phyloP scores from a whole-genome alignment of 306 rosid species.

The Trichosanthes cucumerina region DNA sequence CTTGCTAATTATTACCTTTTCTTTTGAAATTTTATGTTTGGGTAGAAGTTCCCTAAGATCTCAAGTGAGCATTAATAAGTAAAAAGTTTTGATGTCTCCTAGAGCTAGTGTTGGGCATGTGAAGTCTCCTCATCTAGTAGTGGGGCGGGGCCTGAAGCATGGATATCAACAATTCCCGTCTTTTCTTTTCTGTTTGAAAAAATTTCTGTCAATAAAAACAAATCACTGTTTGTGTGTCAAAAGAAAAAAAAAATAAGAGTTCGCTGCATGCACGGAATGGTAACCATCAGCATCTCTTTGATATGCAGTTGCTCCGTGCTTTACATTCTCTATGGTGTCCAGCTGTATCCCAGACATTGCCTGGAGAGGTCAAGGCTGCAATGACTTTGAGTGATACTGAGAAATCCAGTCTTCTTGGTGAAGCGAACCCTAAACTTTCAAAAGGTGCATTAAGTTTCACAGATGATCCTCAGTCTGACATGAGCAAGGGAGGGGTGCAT shows the following conservation, averaged over 20 bases:
- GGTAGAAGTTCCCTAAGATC: background rate
- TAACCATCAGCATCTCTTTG: constrained; percentile 11
- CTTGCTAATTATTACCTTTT: background rate
- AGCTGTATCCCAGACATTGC: constrained; percentile 52
- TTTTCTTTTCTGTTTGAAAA: background rate
- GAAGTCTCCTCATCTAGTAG: background rate
- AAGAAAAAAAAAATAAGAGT: background rate
- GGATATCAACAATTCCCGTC: background rate
- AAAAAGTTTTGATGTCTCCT: background rate
- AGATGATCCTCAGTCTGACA: constrained; percentile 42
- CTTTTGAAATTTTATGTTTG: background rate
- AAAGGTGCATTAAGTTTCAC: constrained; percentile 33
- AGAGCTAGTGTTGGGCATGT: background rate
- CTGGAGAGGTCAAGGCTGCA: constrained; percentile 76
- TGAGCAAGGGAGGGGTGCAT: constrained; percentile 47
- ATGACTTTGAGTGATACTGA: constrained; percentile 77
- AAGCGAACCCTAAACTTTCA: constrained; percentile 61
- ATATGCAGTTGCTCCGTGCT: constrained; percentile 69
- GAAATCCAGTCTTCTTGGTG: constrained; percentile 81
- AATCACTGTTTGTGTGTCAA: background rate
- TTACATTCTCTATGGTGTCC: constrained; percentile 93
- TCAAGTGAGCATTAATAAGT: background rate
- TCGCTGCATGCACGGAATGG: background rate
- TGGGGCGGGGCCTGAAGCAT: background rate
- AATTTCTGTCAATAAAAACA: background rate